These are phyloP conservation scores for Candolleomyces efflorescens DNA, from an alignment of 768 basidiomycete genomes.

Conservation along the genomic window DNA sequence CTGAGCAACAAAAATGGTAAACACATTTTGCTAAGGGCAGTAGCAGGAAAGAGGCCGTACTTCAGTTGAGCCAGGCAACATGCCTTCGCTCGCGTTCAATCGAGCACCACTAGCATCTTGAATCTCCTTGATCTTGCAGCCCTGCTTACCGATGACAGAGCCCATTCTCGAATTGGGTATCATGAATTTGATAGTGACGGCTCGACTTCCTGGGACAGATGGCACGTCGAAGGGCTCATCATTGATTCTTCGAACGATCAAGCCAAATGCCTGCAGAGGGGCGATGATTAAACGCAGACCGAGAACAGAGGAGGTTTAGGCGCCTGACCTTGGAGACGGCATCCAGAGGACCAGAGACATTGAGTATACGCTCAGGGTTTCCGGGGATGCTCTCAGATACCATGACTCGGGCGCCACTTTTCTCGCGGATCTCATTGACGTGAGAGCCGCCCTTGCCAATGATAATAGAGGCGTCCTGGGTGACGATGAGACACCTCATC, in stretches of 20 bases:
- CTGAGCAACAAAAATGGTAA: constrained; percentile 34
- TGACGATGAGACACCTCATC: constrained; percentile 98
- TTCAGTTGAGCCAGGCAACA: constrained; percentile 99
- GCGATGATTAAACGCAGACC: neutral
- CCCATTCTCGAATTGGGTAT: constrained; percentile 99
- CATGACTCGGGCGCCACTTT: constrained; percentile 93
- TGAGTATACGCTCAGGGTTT: constrained; percentile 97
- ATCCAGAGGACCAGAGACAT: constrained; percentile 93
- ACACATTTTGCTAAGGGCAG: neutral
- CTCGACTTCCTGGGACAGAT: constrained; percentile 95
- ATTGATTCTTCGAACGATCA: constrained; percentile 97
- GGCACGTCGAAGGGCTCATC: constrained; percentile 98
- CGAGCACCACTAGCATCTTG: constrained; percentile 97
- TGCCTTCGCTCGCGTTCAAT: constrained; percentile 94
- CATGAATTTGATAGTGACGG: constrained; percentile 99
- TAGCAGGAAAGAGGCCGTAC: constrained; percentile 36
- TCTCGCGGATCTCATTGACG: constrained; percentile 98
- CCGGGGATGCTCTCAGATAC: constrained; percentile 98
- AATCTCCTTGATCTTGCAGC: constrained; percentile 98
- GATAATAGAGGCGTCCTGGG: constrained; percentile 98
- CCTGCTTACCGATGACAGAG: constrained; percentile 96
- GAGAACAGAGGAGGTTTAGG: neutral
- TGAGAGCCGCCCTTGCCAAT: constrained; percentile 95
- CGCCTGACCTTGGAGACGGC: constrained; percentile 89
- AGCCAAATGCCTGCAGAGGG: constrained; percentile 82